Evolutionary conservation across 2,329 filamentous ascomycete species (phyloP), one percentile per base, ranked within the genome.

Genomic region (Stachybotrys chartarum): DNA sequence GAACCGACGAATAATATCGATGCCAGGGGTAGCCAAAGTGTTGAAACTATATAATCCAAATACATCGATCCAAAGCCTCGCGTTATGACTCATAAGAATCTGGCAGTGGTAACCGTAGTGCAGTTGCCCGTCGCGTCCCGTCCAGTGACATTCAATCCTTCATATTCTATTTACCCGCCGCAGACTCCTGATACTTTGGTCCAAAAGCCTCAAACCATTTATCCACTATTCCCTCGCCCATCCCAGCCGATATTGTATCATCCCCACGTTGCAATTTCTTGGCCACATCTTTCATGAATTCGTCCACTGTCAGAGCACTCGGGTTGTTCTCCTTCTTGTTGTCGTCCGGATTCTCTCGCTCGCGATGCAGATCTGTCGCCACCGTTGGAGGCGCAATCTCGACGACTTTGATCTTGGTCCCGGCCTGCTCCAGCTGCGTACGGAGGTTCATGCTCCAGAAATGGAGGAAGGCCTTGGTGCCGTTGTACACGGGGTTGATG

Each of bases 401-500:
- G 0, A 84, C 70, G 0, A 83, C 77, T 11, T 68, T 71, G 42
- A 83, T 67, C 1, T 70, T 71, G 0, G 70, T 66, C 14, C 35
- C 35, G 10, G 35, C 35, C 12, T 68, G 64, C 50, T 67, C 62
- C 0, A 84, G 65, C 62, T 84, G 80, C 1, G 74, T 74, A 6
- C 80, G 71, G 24, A 85, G 60, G 50, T 78, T 80, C 73, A 83
- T 77, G 30, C 68, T 77, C 73, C 76, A 83, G 64, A 77, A 82
- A 61, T 83, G 80, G 44, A 82, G 42, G 77, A 75, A 84, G 0
- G 80, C 78, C 61, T 85, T 85, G 3, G 79, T 83, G 3, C 76
- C 81, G 61, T 82, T 82, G 66, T 84, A 85, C 1, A 83, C 76
- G 0, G 79, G 81, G 60, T 82, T 84, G 58, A 82, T 74, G 56